These are phyloP conservation scores for Podila epigama DNA, from an alignment of 192 early-diverging fungal species.

Conservation along the genomic window DNA sequence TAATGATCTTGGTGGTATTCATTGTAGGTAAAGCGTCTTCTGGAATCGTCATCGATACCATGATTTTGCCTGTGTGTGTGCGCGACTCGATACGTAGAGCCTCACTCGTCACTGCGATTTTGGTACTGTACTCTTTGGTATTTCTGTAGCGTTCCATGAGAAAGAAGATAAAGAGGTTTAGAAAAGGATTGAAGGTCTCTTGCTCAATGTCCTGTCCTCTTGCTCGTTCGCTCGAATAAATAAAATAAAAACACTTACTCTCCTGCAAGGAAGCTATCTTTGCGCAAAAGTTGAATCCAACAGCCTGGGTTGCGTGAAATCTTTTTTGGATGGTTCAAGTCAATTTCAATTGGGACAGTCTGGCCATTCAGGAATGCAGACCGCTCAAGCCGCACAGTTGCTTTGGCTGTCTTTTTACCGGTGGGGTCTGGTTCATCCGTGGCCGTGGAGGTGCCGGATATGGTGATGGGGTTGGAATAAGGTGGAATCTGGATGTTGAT, in stretches of 20 bases:
- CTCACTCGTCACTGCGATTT: constrained; percentile 5
- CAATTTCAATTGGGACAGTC: not conserved
- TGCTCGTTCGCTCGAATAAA: not conserved
- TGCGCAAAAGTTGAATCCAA: constrained; percentile 37
- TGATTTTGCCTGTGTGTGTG: constrained; percentile 16
- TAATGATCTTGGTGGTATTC: constrained; percentile 17
- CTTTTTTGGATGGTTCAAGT: constrained; percentile 4
- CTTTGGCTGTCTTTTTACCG: constrained; percentile 10
- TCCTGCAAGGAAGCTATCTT: constrained; percentile 20
- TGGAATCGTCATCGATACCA: constrained; percentile 13
- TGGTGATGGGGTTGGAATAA: constrained; percentile 13
- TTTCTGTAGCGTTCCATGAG: not conserved
- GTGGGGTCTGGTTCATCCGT: not conserved
- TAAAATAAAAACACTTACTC: constrained; percentile 14
- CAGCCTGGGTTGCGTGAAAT: constrained; percentile 27
- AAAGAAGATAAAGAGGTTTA: not conserved
- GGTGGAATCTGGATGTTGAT: constrained; percentile 1
- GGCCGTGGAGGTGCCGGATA: constrained; percentile 10
- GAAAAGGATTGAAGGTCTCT: not conserved
- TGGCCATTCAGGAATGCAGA: constrained; percentile 23
- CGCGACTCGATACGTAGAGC: constrained; percentile 1
- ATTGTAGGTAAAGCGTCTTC: constrained; percentile 12
- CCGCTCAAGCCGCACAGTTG: constrained; percentile 7
- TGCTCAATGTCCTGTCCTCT: not conserved
- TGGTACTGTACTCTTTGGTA: constrained; percentile 20